These are phyloP conservation scores for Podospora conica DNA, from an alignment of 495 filamentous ascomycete genomes.

Conservation along the genomic window DNA sequence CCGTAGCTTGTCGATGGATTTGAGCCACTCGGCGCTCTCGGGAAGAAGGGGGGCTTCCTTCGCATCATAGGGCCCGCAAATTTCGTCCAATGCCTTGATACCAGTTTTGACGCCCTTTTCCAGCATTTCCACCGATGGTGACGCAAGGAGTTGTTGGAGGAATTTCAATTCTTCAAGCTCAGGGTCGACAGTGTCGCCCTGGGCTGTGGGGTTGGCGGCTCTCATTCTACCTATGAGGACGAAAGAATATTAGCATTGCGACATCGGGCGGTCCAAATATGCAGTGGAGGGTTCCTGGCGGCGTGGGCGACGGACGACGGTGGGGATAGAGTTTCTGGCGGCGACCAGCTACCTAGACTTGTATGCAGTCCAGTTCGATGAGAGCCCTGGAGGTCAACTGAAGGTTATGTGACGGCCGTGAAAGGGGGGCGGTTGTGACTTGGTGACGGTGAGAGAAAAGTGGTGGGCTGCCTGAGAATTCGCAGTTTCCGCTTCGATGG, in stretches of 20 bases:
- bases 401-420: not conserved
- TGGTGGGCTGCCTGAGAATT: not conserved
- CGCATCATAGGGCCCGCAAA: constrained; percentile 16
- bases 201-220: not conserved
- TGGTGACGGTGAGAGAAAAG: not conserved
- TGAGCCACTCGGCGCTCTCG: constrained; percentile 33
- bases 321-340: not conserved
- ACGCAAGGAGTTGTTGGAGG: constrained; percentile 19
- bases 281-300: not conserved
- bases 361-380: not conserved
- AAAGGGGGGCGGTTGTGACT: not conserved
- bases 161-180: constrained; percentile 1
- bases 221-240: not conserved
- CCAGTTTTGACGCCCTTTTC: constrained; percentile 28
- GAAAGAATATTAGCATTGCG: not conserved
- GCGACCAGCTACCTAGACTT: not conserved
- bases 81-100: constrained; percentile 19
- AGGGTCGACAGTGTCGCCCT: not conserved
- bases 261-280: not conserved
- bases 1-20: constrained; percentile 33
- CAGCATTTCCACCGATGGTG: constrained; percentile 17
- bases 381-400: not conserved
- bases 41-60: constrained; percentile 1
- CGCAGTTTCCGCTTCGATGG: too few species aligned
- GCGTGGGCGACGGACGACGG: not conserved